These are phyloP conservation scores for Candida sithepensis DNA, from an alignment of 805 yeast species.

Conservation along the genomic window DNA sequence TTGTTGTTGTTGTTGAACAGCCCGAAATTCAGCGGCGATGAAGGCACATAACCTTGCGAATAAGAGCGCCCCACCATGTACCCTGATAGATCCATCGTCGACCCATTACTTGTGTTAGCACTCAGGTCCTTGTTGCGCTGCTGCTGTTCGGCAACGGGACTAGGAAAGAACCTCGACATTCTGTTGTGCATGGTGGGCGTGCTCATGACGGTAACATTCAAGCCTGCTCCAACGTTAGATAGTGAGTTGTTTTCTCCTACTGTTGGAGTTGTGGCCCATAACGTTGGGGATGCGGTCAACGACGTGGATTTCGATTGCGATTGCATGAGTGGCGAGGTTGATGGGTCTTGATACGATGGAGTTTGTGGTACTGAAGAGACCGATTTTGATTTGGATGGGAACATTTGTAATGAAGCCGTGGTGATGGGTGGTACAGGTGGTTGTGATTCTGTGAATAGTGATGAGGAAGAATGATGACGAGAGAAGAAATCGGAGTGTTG, in stretches of 20 bases:
- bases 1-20: constrained; percentile 9
- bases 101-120: constrained; percentile 3
- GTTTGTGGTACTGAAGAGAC: neutral
- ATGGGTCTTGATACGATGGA: neutral
- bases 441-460: neutral
- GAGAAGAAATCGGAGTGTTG: no score
- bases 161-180: constrained; percentile 35
- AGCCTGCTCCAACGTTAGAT: constrained; percentile 3
- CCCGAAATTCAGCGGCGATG: constrained; percentile 20
- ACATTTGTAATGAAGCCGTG: neutral
- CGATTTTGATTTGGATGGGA: neutral
- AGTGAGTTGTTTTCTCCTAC: neutral
- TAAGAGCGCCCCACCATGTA: constrained; percentile 9
- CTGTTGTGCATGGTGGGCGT: constrained; percentile 21
- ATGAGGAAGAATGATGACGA: no score
- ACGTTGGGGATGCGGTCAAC: constrained; percentile 20
- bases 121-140: constrained; percentile 13
- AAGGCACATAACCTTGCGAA: constrained; percentile 16
- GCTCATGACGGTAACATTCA: constrained; percentile 12
- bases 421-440: neutral
- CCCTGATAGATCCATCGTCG: constrained; percentile 1
- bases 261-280: constrained; percentile 22
- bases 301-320: constrained; percentile 8
- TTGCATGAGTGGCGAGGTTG: neutral
- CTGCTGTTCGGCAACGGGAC: constrained; percentile 27